Percentiles rank a stretch among this genome's conserved stretches.
phyloP scores from a whole-genome alignment of 176 grass and related monocot genomes.

The Rhipidocladum racemiflorum region DNA sequence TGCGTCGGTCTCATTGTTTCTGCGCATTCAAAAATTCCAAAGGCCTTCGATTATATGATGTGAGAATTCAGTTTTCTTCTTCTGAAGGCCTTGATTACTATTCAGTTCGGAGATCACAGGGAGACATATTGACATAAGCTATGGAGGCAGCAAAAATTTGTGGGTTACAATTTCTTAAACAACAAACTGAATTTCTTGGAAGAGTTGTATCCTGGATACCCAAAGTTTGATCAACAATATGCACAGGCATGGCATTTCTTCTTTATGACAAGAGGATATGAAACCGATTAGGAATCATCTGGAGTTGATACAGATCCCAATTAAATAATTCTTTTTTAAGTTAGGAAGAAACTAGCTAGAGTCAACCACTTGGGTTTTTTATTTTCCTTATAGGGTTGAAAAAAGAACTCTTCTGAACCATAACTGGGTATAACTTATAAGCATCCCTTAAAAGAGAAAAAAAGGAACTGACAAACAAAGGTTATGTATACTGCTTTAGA shows the following conservation, averaged over 20 bases:
- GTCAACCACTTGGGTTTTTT: background rate
- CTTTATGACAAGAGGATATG: background rate
- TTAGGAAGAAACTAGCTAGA: conserved; percentile 1
- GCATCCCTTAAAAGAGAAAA: background rate
- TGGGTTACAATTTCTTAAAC: background rate
- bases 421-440: background rate
- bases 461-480: background rate
- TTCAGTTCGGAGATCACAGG: background rate
- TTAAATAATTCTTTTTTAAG: conserved; percentile 4
- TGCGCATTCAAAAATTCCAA: background rate
- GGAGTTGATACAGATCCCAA: background rate
- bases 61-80: background rate
- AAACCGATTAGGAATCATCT: background rate
- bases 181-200: background rate
- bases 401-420: background rate
- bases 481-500: conserved; percentile 4
- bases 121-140: background rate
- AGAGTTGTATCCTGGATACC: background rate
- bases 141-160: background rate
- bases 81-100: background rate
- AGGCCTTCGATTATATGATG: background rate
- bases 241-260: background rate
- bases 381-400: too few species aligned
- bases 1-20: too few species aligned
- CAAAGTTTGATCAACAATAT: background rate